Conservation (phyloP, 202 grass and related monocot species). For the Tripidium arundinaceum region DNA sequence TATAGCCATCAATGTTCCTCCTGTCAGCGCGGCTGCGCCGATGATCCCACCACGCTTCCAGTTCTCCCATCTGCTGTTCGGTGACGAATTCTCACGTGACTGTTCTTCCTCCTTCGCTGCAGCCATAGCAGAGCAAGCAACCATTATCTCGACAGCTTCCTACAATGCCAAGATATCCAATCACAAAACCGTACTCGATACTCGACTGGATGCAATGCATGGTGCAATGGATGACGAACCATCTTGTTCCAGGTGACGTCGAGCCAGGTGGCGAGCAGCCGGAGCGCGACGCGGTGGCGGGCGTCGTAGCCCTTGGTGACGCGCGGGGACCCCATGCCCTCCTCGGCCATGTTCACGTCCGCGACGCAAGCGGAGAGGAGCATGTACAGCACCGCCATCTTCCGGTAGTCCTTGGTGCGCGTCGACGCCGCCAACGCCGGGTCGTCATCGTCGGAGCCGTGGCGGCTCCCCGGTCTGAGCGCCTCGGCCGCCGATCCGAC, state of each 20-base stretch:
- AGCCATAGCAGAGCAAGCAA: conserved; percentile 99
- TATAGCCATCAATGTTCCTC: conserved; percentile 88
- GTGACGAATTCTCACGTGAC: conserved; percentile 43
- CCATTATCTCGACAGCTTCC: conserved; percentile 97
- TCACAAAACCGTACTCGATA: conserved; percentile 16
- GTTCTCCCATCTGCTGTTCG: conserved; percentile 67
- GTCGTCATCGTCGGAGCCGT: neutral
- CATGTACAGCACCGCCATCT: conserved; percentile 77
- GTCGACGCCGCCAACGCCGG: neutral
- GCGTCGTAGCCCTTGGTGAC: conserved; percentile 94
- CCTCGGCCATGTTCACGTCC: conserved; percentile 61
- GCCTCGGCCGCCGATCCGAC: neutral
- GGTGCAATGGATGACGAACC: conserved; percentile 18
- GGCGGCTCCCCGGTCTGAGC: neutral
- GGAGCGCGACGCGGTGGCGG: conserved; percentile 82
- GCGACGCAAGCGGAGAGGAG: conserved; percentile 94
- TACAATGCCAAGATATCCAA: conserved; percentile 55
- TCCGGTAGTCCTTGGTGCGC: conserved; percentile 52
- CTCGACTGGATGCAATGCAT: neutral
- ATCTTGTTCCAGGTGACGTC: conserved; percentile 90
- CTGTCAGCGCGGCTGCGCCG: conserved; percentile 86
- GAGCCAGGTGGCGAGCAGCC: conserved; percentile 81
- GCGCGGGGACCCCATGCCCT: conserved; percentile 42
- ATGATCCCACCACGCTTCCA: conserved; percentile 90
- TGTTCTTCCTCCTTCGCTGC: conserved; percentile 73